Percentiles rank a stretch among this genome's conserved stretches.
These are phyloP conservation scores for Mollisia scopiformis DNA, from an alignment of 2,329 filamentous ascomycete species.

Conservation along the genomic window DNA sequence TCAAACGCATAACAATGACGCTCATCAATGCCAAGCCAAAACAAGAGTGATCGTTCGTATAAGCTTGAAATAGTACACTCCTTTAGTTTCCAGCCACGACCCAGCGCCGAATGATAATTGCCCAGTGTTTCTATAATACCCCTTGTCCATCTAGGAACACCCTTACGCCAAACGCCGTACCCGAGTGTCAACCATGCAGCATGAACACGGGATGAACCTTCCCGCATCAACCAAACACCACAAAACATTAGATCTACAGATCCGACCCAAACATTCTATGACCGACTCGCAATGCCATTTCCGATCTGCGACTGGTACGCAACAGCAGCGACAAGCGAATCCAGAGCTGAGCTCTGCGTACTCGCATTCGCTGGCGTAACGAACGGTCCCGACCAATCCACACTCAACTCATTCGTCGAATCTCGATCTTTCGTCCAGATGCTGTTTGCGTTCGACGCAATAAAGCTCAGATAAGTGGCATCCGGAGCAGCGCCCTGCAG, in stretches of 20 bases:
- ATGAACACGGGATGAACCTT: slow-evolving; percentile 6
- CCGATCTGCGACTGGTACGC: slow-evolving; percentile 19
- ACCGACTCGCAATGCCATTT: slow-evolving; percentile 11
- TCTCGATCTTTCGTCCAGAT: slow-evolving; percentile 66
- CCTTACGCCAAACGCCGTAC: neutral
- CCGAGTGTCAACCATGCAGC: neutral
- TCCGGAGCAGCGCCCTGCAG: slow-evolving; percentile 52
- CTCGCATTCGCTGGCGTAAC: slow-evolving; percentile 52
- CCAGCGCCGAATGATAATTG: neutral
- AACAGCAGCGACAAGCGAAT: slow-evolving; percentile 65
- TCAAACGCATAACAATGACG: neutral
- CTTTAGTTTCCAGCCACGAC: neutral
- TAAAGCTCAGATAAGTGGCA: slow-evolving; percentile 53
- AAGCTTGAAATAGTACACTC: neutral
- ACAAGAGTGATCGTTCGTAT: neutral
- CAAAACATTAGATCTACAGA: too few species aligned
- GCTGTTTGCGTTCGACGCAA: slow-evolving; percentile 64
- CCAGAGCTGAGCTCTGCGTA: slow-evolving; percentile 68
- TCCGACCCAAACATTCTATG: neutral
- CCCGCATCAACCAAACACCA: neutral
- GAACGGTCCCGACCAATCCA: slow-evolving; percentile 67
- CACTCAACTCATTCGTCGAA: slow-evolving; percentile 52
- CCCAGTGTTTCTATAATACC: neutral
- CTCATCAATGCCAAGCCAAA: neutral
- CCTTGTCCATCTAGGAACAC: neutral